Percentiles rank a stretch among this genome's conserved stretches.
Conservation (phyloP, 176 grass and related monocot species). For the Ananas comosus region DNA sequence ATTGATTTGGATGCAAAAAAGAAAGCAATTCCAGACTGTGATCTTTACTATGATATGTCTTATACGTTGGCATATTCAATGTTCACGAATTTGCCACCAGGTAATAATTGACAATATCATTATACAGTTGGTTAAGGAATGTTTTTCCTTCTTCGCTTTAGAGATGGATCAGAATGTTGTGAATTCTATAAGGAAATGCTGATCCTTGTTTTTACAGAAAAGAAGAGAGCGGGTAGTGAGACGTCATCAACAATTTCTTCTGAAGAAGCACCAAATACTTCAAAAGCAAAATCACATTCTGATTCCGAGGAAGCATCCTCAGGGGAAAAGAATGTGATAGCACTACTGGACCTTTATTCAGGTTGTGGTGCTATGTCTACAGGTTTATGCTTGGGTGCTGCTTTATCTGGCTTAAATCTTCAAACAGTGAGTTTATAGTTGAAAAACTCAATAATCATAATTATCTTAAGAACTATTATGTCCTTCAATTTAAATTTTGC, state of each 20-base stretch:
- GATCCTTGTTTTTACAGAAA: constrained; percentile 23
- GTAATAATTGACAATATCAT: constrained; percentile 23
- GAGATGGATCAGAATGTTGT: neutral
- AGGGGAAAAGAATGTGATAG: constrained; percentile 15
- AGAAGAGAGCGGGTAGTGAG: constrained; percentile 22
- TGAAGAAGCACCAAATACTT: constrained; percentile 18
- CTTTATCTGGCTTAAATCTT: constrained; percentile 52
- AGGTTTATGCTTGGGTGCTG: constrained; percentile 63
- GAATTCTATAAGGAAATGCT: neutral
- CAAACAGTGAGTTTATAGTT: constrained; percentile 40
- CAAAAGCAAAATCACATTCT: constrained; percentile 8
- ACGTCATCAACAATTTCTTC: constrained; percentile 50
- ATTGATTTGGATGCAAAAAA: constrained; percentile 36
- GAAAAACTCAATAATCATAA: too few species aligned
- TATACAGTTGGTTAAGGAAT: neutral
- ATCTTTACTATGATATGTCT: constrained; percentile 81
- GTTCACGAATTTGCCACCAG: constrained; percentile 55
- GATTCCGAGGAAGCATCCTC: constrained; percentile 24
- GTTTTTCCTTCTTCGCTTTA: neutral
- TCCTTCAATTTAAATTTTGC: neutral
- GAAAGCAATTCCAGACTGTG: constrained; percentile 30
- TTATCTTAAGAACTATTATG: too few species aligned
- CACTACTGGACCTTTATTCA: constrained; percentile 76
- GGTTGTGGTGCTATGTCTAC: constrained; percentile 94
- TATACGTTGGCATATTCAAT: constrained; percentile 64